A percentile compares a stretch with the other conserved stretches of the same genome.
Conservation (phyloP, 2,329 filamentous ascomycete species). For the Coniochaeta hoffmannii region DNA sequence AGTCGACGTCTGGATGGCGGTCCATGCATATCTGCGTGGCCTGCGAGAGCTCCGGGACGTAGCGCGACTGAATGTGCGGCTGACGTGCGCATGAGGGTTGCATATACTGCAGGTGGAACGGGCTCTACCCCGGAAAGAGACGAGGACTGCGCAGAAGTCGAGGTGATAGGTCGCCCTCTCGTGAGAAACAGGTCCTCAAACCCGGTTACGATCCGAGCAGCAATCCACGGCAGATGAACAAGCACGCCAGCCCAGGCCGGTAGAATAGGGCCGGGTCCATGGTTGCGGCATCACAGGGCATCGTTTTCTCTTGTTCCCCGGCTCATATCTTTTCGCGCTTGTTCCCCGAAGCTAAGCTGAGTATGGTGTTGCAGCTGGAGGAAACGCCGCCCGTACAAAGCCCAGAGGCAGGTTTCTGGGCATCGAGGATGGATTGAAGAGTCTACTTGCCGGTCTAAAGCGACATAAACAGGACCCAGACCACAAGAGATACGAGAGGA, state of each 20-base stretch:
- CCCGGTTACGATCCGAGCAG: background rate
- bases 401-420: too few relatives aligned
- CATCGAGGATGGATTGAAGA: too few relatives aligned
- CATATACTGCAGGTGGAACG: background rate
- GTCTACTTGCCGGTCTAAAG: too few relatives aligned
- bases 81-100: background rate
- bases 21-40: background rate
- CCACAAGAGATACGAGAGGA: too few relatives aligned
- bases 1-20: background rate
- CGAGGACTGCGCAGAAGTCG: background rate
- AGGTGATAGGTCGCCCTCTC: background rate
- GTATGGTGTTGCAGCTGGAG: too few relatives aligned
- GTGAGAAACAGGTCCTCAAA: background rate
- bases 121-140: background rate
- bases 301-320: background rate
- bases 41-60: background rate
- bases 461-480: too few relatives aligned
- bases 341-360: too few relatives aligned
- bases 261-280: background rate
- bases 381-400: too few relatives aligned
- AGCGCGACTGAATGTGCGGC: background rate
- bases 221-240: background rate
- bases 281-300: background rate
- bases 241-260: background rate
- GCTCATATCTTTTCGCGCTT: too few relatives aligned